Conservation (phyloP, 805 yeast genomes). For the Metschnikowia cerradonensis region DNA sequence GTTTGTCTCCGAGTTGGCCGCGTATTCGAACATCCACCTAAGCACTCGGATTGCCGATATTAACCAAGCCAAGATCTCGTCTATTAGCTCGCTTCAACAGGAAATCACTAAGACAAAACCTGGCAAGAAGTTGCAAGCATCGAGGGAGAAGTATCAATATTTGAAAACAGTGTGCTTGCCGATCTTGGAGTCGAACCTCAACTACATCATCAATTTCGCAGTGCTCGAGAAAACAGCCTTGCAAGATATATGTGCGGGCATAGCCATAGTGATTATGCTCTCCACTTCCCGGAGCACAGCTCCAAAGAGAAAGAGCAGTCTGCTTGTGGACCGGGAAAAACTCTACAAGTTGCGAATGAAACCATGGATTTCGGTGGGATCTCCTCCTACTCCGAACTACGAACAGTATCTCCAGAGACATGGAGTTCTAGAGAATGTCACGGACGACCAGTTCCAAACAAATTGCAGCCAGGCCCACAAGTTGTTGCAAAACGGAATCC, state of each 20-base stretch:
- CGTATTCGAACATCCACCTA: conserved; percentile 40
- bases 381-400: conserved; percentile 61
- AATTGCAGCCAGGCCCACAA: neutral
- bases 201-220: conserved; percentile 23
- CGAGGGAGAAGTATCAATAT: conserved; percentile 27
- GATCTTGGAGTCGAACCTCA: conserved; percentile 23
- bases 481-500: conserved; percentile 3
- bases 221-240: conserved; percentile 21
- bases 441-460: neutral
- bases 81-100: conserved; percentile 10
- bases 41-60: conserved; percentile 30
- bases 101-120: conserved; percentile 32
- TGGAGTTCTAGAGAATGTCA: neutral
- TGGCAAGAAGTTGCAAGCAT: conserved; percentile 45
- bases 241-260: conserved; percentile 18
- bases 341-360: conserved; percentile 58
- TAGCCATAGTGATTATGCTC: conserved; percentile 5
- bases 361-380: conserved; percentile 75
- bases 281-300: neutral
- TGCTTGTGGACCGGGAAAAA: conserved; percentile 14
- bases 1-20: conserved; percentile 53
- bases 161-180: conserved; percentile 35
- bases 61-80: conserved; percentile 23
- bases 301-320: neutral
- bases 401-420: conserved; percentile 25